Conservation (phyloP, 192 early-diverging fungal species). For the Coemansia sp. region DNA sequence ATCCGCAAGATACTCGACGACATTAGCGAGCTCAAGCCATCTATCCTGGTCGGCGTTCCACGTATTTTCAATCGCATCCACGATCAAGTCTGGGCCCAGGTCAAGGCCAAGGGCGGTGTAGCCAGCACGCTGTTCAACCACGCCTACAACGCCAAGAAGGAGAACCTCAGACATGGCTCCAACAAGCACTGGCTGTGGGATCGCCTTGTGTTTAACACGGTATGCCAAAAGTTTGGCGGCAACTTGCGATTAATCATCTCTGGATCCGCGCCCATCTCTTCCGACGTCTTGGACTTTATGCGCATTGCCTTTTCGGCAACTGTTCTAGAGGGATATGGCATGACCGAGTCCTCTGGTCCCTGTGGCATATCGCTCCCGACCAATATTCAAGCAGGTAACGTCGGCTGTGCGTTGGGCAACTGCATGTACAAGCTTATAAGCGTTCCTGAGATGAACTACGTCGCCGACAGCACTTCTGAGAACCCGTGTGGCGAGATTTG, state of each 20-base stretch:
- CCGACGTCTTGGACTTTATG: slow-evolving; percentile 87
- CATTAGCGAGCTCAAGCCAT: slow-evolving; percentile 72
- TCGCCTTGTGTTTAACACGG: slow-evolving; percentile 79
- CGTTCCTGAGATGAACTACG: slow-evolving; percentile 75
- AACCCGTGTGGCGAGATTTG: slow-evolving; percentile 79
- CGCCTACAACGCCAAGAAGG: slow-evolving; percentile 74
- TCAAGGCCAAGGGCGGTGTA: slow-evolving; percentile 80
- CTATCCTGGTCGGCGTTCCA: slow-evolving; percentile 78
- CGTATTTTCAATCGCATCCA: slow-evolving; percentile 89
- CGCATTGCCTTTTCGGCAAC: slow-evolving; percentile 69
- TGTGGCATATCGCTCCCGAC: too few relatives aligned
- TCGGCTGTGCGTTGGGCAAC: slow-evolving; percentile 75
- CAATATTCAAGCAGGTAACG: too few relatives aligned
- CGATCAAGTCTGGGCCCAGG: slow-evolving; percentile 83
- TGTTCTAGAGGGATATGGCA: slow-evolving; percentile 84
- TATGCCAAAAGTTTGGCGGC: slow-evolving; percentile 86
- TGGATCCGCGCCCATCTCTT: slow-evolving; percentile 88
- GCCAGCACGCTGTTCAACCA: slow-evolving; percentile 72
- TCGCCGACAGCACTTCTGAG: slow-evolving; percentile 50
- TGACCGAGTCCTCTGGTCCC: slow-evolving; percentile 79
- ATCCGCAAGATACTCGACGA: slow-evolving; percentile 73
- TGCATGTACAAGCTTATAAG: slow-evolving; percentile 80
- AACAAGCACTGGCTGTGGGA: slow-evolving; percentile 67
- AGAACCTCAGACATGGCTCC: slow-evolving; percentile 55
- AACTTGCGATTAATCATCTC: slow-evolving; percentile 77